Percentiles rank a stretch among this genome's conserved stretches.
These are phyloP conservation scores for Trichosanthes cucumerina DNA, from an alignment of 306 rosid species.

Conservation along the genomic window DNA sequence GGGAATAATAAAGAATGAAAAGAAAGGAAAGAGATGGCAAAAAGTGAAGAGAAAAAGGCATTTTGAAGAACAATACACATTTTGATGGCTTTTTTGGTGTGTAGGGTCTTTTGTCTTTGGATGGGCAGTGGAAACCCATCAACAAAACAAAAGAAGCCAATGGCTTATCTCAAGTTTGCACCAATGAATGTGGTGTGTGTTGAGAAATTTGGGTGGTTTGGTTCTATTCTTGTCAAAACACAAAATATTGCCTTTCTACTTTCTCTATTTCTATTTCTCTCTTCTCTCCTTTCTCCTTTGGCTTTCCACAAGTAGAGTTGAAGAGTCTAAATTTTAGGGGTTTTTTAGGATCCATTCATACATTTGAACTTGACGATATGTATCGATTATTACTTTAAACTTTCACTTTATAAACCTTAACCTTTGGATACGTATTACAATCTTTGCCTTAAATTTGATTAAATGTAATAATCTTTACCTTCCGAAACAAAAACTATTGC, in stretches of 20 bases:
- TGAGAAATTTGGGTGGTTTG: neutral
- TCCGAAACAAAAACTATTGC: no score
- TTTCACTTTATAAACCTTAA: no score
- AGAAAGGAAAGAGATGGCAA: neutral
- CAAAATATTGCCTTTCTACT: no score
- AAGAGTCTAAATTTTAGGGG: no score
- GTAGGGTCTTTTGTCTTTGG: neutral
- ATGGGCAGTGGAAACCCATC: neutral
- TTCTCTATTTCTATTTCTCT: no score
- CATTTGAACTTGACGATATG: no score
- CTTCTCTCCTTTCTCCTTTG: neutral
- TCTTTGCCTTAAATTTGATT: no score
- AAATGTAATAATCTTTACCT: no score
- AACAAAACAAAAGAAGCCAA: neutral
- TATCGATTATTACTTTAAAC: no score
- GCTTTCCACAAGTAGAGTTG: neutral
- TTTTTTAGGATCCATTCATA: no score
- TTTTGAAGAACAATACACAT: neutral
- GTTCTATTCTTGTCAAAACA: neutral
- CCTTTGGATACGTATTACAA: no score
- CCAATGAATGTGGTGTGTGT: neutral
- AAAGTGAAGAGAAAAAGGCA: neutral
- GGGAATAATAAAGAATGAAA: slow-evolving; percentile 1
- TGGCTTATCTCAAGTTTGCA: neutral
- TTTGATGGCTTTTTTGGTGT: neutral